Conservation (phyloP, 2,329 filamentous ascomycete genomes). For the Rosellinia necatrix region DNA sequence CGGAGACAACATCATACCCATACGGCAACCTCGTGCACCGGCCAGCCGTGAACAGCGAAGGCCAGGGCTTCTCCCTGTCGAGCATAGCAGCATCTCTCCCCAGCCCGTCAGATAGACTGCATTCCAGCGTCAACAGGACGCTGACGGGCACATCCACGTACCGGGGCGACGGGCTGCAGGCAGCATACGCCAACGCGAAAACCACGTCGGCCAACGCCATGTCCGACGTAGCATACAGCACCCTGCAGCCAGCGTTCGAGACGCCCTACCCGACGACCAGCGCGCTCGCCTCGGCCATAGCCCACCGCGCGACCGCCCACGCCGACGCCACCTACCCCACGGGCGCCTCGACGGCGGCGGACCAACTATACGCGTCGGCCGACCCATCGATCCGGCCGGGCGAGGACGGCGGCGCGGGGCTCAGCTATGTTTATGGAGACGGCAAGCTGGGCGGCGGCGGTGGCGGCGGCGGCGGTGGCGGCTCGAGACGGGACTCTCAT, state of each 20-base stretch:
- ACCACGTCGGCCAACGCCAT: conserved; percentile 27
- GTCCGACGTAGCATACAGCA: conserved; percentile 38
- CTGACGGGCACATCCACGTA: conserved; percentile 40
- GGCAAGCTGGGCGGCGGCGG: conserved; percentile 29
- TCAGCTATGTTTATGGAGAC: conserved; percentile 40
- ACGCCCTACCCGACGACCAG: conserved; percentile 29
- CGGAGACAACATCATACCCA: conserved; percentile 40
- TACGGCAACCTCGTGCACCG: conserved; percentile 47
- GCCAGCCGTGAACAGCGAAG: conserved; percentile 40
- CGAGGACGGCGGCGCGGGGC: conserved; percentile 30
- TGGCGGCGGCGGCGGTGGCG: conserved; percentile 17
- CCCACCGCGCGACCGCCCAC: conserved; percentile 29
- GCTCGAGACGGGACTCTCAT: conserved; percentile 30
- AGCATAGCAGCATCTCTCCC: conserved; percentile 49
- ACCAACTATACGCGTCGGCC: conserved; percentile 29
- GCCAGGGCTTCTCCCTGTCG: conserved; percentile 47
- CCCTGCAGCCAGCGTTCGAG: conserved; percentile 34
- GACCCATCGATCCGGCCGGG: conserved; percentile 31
- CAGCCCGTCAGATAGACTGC: conserved; percentile 39
- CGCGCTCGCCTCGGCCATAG: conserved; percentile 23
- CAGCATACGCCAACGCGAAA: conserved; percentile 33
- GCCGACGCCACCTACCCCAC: conserved; percentile 29
- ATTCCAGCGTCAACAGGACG: conserved; percentile 43
- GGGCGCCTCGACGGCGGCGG: conserved; percentile 15
- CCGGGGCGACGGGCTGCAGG: conserved; percentile 33